Evolutionary conservation across 2,329 filamentous ascomycete genomes (phyloP).

Genomic region (Colletotrichum melonis): DNA sequence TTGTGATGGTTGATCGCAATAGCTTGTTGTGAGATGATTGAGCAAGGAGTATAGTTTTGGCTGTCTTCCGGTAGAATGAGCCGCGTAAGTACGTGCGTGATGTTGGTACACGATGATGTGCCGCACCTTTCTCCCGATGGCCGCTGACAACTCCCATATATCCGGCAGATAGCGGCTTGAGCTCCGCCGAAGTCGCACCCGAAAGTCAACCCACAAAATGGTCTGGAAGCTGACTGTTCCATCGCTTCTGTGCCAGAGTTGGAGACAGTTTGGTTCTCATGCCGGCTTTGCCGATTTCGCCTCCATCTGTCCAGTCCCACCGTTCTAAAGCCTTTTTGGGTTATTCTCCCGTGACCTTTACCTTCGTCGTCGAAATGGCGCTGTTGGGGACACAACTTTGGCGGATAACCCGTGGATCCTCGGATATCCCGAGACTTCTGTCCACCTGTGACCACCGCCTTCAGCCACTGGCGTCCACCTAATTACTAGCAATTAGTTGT

Average conservation of each 20-base stretch:
- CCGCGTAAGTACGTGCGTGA: not conserved
- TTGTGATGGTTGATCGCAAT: too few species aligned
- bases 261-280: not conserved
- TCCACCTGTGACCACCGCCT: slow-evolving; percentile 10
- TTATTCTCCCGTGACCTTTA: not conserved
- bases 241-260: not conserved
- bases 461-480: slow-evolving; percentile 3
- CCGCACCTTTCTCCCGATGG: not conserved
- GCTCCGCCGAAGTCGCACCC: not conserved
- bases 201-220: not conserved
- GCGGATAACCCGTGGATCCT: not conserved
- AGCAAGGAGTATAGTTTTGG: not conserved
- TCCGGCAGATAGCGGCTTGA: not conserved
- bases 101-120: not conserved
- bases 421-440: slow-evolving; percentile 13
- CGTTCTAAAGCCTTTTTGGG: not conserved
- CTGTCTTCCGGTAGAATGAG: not conserved
- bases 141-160: not conserved
- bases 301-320: not conserved
- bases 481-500: not conserved
- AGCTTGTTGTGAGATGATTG: too few species aligned
- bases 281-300: slow-evolving; percentile 20
- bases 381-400: not conserved
- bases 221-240: not conserved
- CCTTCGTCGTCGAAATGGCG: not conserved